Percentiles rank a stretch among this genome's conserved stretches.
phyloP scores from a whole-genome alignment of 1,139 yeast species.

The Hyphopichia buzzinii region DNA sequence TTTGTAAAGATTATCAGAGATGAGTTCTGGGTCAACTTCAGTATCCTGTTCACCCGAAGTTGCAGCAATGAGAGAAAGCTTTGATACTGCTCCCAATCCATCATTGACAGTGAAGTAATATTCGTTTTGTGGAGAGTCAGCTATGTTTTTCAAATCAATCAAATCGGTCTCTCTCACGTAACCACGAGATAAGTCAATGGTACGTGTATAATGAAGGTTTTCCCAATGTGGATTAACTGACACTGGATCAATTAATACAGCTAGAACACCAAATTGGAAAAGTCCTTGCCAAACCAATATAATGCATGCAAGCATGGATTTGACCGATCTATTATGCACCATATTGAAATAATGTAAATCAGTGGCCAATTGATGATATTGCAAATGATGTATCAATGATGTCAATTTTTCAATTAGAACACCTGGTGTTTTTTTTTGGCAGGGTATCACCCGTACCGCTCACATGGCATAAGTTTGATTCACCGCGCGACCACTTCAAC shows the following conservation, averaged over 20 bases:
- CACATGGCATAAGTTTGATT: too few relatives aligned
- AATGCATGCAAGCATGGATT: not conserved
- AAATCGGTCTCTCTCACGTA: conserved; percentile 64
- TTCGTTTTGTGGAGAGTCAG: conserved; percentile 47
- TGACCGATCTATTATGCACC: not conserved
- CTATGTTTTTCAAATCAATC: conserved; percentile 60
- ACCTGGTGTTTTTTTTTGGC: not conserved
- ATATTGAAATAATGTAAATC: too few relatives aligned
- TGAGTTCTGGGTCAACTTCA: conserved; percentile 29
- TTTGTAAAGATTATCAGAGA: conserved; percentile 33
- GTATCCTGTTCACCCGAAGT: conserved; percentile 29
- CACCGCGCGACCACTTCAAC: too few relatives aligned
- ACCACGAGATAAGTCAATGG: conserved; percentile 63
- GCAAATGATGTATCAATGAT: too few relatives aligned
- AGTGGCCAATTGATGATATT: not conserved
- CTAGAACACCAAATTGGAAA: not conserved
- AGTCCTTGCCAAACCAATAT: not conserved
- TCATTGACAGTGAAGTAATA: conserved; percentile 58
- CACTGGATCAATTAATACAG: conserved; percentile 2
- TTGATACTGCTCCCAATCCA: conserved; percentile 39
- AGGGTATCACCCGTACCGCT: not conserved
- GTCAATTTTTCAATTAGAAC: not conserved
- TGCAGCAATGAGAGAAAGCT: conserved; percentile 49
- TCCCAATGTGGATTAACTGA: conserved; percentile 34
- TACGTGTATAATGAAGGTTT: conserved; percentile 43